Evolutionary conservation across 345 rosid genomes (phyloP).

Genomic region (Reutealis trisperma): DNA sequence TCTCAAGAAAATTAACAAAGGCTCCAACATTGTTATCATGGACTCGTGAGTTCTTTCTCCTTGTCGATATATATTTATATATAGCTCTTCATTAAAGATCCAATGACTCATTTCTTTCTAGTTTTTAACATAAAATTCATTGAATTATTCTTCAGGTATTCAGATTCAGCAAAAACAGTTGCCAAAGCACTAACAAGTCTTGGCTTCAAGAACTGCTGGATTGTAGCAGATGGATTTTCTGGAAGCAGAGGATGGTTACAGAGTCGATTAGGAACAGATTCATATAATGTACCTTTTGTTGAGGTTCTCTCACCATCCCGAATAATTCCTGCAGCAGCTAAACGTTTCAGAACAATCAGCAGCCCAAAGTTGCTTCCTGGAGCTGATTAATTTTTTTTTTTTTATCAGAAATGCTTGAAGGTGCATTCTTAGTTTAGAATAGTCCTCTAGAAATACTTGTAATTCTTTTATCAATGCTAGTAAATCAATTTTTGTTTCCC

Average conservation of each 20-base stretch:
- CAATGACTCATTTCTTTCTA: not conserved
- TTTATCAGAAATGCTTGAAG: not conserved
- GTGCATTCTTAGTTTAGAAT: slow-evolving; percentile 1
- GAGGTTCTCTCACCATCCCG: slow-evolving; percentile 74
- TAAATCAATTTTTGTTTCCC: not conserved
- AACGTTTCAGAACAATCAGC: slow-evolving; percentile 61
- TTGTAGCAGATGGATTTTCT: slow-evolving; percentile 76
- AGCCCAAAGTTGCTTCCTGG: slow-evolving; percentile 71
- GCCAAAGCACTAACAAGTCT: slow-evolving; percentile 68
- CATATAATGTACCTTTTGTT: slow-evolving; percentile 64
- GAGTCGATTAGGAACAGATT: slow-evolving; percentile 81
- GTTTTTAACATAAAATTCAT: not conserved
- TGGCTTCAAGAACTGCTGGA: slow-evolving; percentile 79
- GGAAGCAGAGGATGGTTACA: slow-evolving; percentile 91
- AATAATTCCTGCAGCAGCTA: slow-evolving; percentile 56
- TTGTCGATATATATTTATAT: not conserved
- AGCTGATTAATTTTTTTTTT: slow-evolving; percentile 39
- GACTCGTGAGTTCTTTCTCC: slow-evolving; percentile 67
- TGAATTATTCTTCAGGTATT: slow-evolving; percentile 48
- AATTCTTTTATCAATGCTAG: not conserved
- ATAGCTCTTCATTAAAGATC: not conserved
- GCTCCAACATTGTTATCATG: slow-evolving; percentile 76
- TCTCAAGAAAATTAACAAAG: slow-evolving; percentile 83
- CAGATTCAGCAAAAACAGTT: slow-evolving; percentile 75
- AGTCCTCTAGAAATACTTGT: not conserved